Percentiles rank a stretch among this genome's conserved stretches.
phyloP scores from a whole-genome alignment of 192 early-diverging fungal genomes.

The Backusella tuberculispora region DNA sequence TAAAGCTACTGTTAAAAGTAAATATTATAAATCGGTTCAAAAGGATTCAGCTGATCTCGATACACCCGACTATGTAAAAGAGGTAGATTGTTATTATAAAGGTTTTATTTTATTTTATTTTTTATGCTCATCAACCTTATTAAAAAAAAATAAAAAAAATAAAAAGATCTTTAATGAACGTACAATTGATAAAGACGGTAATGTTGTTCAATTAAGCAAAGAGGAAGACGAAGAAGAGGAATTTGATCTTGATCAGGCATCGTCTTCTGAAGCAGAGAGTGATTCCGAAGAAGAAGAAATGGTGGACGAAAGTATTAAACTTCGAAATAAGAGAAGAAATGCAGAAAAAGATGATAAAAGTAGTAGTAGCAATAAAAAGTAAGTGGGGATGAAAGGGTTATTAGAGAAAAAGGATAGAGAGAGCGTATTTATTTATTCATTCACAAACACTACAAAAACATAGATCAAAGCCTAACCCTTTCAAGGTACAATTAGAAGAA shows the following conservation, averaged over 20 bases:
- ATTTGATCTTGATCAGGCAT: slow-evolving; percentile 31
- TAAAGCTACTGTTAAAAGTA: slow-evolving; percentile 42
- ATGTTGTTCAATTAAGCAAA: slow-evolving; percentile 37
- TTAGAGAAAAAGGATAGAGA: too few species aligned
- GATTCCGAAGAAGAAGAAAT: slow-evolving; percentile 25
- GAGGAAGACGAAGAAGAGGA: slow-evolving; percentile 25
- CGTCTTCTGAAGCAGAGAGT: slow-evolving; percentile 18
- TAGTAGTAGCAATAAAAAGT: background rate
- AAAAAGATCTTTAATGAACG: slow-evolving; percentile 44
- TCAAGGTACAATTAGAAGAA: slow-evolving; percentile 30
- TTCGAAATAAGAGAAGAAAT: slow-evolving; percentile 24
- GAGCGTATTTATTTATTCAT: too few species aligned
- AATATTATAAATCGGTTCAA: slow-evolving; percentile 43
- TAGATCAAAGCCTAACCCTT: slow-evolving; percentile 44
- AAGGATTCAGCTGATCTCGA: slow-evolving; percentile 32
- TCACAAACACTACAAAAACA: background rate
- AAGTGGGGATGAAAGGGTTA: background rate
- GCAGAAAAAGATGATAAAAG: slow-evolving; percentile 7
- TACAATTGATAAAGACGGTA: slow-evolving; percentile 46
- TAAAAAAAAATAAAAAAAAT: too few species aligned
- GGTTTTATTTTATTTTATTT: background rate
- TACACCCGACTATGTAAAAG: slow-evolving; percentile 46
- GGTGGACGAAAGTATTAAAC: slow-evolving; percentile 4
- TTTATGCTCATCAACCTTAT: background rate
- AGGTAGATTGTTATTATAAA: slow-evolving; percentile 22